Evolutionary conservation across 2,329 filamentous ascomycete genomes (phyloP), one percentile per base, ranked within the genome.

Genomic region (Sporothrix euskadiensis): DNA sequence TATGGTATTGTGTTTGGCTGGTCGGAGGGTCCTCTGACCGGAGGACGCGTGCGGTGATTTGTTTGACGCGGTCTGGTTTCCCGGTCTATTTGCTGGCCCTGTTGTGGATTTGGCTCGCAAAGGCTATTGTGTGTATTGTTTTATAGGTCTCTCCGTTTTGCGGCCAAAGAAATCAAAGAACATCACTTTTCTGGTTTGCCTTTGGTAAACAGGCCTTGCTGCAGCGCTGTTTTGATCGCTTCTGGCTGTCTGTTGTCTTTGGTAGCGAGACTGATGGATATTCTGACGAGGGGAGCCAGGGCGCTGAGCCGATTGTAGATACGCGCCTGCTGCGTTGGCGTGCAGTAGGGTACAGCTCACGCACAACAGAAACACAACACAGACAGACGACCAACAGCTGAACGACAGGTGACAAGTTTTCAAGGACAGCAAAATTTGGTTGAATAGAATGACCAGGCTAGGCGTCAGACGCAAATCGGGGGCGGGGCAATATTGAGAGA

Each of bases 391-490:
- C 39, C 54, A 49, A 49, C 14, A 30, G 22, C 54, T 35, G 19
- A 14, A 22, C 47, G 22, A 56, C 44, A 39, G 59, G 57, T 16
- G 39, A 66, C 22, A 26, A 9, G 47, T 1, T 19, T 2, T 22
- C 61, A 66, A 66, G 16, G 35, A 59, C 7, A 16, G 47, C 32
- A 44, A 14, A n/a, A 30, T 16, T 2, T 65, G 32, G 59, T 35
- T 66, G 59, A 65, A 66, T 65, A 68, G 52, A 47, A 32, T n/a
- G 47, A 47, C 32, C 32, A 44, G 32, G 30, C 32, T 32, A 30
- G 32, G 30, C 30, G 59, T 65, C 71, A 66, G 59, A 44, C 35
- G 49, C 26, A 72, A 39, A 69, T 52, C 26, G 49, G 71, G 19
- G 49, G 63, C 47, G 49, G 61, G 30, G 71, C 22, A 57, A 47